phyloP scores from a whole-genome alignment of 306 rosid genomes.

The Corylus avellana region DNA sequence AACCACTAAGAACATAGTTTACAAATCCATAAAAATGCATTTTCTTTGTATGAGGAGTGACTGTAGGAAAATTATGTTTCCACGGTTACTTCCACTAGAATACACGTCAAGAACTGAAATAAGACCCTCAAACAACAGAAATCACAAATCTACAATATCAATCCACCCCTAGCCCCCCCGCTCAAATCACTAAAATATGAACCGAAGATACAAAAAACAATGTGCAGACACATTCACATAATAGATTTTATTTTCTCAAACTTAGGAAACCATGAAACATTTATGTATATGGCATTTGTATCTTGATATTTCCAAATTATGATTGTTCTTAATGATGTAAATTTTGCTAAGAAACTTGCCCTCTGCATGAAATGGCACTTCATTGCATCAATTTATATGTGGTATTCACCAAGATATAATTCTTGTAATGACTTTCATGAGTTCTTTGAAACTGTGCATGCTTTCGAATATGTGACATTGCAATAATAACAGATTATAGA shows the following conservation, averaged over 20 bases:
- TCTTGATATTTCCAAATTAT: not conserved
- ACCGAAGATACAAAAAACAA: not conserved
- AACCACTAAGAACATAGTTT: not conserved
- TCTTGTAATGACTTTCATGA: not conserved
- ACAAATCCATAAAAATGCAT: not conserved
- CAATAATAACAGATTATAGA: not conserved
- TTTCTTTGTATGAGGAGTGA: not conserved
- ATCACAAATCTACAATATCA: not conserved
- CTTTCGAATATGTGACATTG: not conserved
- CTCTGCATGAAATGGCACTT: not conserved
- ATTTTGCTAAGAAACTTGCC: not conserved
- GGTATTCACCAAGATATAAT: not conserved
- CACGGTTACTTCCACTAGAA: not conserved
- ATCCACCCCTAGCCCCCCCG: not conserved
- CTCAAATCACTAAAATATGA: not conserved
- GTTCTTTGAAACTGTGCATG: not conserved
- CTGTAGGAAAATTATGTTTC: not conserved
- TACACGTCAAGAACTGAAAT: not conserved
- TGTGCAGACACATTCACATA: not conserved
- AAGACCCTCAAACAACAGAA: not conserved
- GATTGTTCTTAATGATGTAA: not conserved
- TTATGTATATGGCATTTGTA: not conserved
- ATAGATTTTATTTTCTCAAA: not conserved
- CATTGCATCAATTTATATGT: not conserved
- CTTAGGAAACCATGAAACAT: not conserved